Evolutionary conservation across 1,284 basidiomycete species (phyloP).

Genomic region (Fomitiporia mediterranea): DNA sequence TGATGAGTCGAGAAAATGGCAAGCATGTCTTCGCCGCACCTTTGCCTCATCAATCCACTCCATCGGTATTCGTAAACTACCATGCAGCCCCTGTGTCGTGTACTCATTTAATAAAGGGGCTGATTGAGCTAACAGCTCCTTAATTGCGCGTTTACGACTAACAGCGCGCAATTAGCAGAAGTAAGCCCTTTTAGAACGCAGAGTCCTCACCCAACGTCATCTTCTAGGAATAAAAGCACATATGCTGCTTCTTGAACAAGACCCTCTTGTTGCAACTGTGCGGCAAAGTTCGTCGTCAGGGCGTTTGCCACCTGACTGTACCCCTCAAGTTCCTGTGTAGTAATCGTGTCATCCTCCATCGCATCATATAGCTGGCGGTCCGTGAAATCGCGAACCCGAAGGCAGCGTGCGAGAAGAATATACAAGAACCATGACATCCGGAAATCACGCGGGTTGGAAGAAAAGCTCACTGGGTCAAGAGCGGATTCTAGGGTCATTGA

Average conservation of each 20-base stretch:
- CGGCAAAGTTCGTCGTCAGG: slow-evolving; percentile 80
- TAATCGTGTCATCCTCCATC: slow-evolving; percentile 40
- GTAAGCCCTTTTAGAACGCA: slow-evolving; percentile 6
- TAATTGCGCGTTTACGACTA: slow-evolving; percentile 76
- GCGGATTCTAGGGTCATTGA: slow-evolving; percentile 53
- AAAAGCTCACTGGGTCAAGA: slow-evolving; percentile 67
- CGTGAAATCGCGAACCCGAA: slow-evolving; percentile 80
- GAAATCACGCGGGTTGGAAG: slow-evolving; percentile 73
- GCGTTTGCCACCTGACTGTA: slow-evolving; percentile 82
- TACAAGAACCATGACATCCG: slow-evolving; percentile 93
- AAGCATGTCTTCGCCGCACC: slow-evolving; percentile 37
- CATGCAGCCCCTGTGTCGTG: slow-evolving; percentile 66
- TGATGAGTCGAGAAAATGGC: slow-evolving; percentile 13
- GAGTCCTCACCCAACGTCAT: slow-evolving; percentile 60
- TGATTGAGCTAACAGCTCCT: slow-evolving; percentile 75
- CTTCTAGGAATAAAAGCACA: slow-evolving; percentile 86
- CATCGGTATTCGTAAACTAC: slow-evolving; percentile 75
- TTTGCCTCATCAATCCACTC: slow-evolving; percentile 88
- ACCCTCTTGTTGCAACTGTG: slow-evolving; percentile 79
- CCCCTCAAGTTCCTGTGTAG: slow-evolving; percentile 50
- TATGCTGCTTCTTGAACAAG: slow-evolving; percentile 86
- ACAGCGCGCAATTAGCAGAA: slow-evolving; percentile 25
- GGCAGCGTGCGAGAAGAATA: slow-evolving; percentile 78
- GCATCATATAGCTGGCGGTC: slow-evolving; percentile 54
- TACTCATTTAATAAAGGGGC: slow-evolving; percentile 67